Evolutionary conservation across 148 eudicot genomes (phyloP).

Genomic region (Chenopodium berlandieri): DNA sequence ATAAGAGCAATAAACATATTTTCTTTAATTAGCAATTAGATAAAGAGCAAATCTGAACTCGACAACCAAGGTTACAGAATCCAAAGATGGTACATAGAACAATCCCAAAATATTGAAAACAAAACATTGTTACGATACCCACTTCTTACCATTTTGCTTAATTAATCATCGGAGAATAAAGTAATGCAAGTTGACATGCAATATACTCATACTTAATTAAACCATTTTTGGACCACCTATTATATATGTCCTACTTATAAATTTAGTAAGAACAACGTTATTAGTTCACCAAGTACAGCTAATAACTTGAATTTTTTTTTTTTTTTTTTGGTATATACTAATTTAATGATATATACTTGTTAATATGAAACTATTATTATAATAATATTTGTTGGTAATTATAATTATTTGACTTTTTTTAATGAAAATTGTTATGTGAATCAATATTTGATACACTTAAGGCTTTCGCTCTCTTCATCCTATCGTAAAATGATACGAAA

Average conservation of each 20-base stretch:
- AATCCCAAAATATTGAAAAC: conserved; percentile 9
- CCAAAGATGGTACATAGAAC: conserved; percentile 17
- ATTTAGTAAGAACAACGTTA: not conserved
- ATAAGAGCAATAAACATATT: not conserved
- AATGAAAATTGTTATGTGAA: no score
- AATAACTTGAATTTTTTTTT: no score
- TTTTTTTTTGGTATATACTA: no score
- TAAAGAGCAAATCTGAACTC: conserved; percentile 22
- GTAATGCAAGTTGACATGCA: conserved; percentile 19
- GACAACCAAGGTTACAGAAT: conserved; percentile 22
- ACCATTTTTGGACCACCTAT: conserved; percentile 12
- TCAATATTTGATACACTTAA: no score
- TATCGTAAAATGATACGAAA: no score
- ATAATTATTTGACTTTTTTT: no score
- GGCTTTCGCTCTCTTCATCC: no score
- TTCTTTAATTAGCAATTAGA: not conserved
- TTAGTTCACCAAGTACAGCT: not conserved
- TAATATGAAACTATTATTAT: no score
- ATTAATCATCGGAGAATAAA: not conserved
- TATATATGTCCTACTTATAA: not conserved
- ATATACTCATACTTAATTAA: not conserved
- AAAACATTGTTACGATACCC: not conserved
- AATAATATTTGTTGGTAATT: no score
- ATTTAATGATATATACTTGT: no score
- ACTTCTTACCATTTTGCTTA: conserved; percentile 12